Evolutionary conservation across 2,329 filamentous ascomycete species (phyloP).

Genomic region (Penicillium sp.): DNA sequence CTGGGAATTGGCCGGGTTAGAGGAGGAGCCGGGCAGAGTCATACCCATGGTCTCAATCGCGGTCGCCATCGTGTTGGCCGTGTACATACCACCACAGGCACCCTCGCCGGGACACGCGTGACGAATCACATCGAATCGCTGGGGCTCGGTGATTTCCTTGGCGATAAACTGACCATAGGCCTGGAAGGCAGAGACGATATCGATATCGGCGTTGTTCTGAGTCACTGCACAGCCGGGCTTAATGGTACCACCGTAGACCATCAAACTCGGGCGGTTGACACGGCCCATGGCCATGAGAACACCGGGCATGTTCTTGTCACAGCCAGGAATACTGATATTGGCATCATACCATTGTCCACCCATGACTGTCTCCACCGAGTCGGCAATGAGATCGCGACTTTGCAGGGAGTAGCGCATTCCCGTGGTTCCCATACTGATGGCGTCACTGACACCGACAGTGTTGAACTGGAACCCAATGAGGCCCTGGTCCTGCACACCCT

Average conservation of each 20-base stretch:
- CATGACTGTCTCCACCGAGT: slow-evolving; percentile 99
- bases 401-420: slow-evolving; percentile 96
- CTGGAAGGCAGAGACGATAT: slow-evolving; percentile 97
- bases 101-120: slow-evolving; percentile 81
- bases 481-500: slow-evolving; percentile 67
- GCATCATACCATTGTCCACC: slow-evolving; percentile 97
- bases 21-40: slow-evolving; percentile 76
- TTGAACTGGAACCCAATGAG: slow-evolving; percentile 97
- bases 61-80: slow-evolving; percentile 69
- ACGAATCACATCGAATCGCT: slow-evolving; percentile 90
- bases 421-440: slow-evolving; percentile 94
- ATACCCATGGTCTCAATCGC: slow-evolving; percentile 69
- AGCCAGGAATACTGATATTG: slow-evolving; percentile 93
- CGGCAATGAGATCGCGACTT: slow-evolving; percentile 92
- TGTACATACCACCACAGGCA: slow-evolving; percentile 83
- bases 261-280: slow-evolving; percentile 87
- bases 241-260: slow-evolving; percentile 97
- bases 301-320: slow-evolving; percentile 99
- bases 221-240: slow-evolving; percentile 76
- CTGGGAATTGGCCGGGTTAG: slow-evolving; percentile 67
- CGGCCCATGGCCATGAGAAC: slow-evolving; percentile 90
- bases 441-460: slow-evolving; percentile 95
- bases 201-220: slow-evolving; percentile 69
- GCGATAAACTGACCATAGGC: slow-evolving; percentile 92
- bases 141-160: slow-evolving; percentile 82